Evolutionary conservation across 2,329 filamentous ascomycete species (phyloP).

Genomic region (Fusarium sp.): DNA sequence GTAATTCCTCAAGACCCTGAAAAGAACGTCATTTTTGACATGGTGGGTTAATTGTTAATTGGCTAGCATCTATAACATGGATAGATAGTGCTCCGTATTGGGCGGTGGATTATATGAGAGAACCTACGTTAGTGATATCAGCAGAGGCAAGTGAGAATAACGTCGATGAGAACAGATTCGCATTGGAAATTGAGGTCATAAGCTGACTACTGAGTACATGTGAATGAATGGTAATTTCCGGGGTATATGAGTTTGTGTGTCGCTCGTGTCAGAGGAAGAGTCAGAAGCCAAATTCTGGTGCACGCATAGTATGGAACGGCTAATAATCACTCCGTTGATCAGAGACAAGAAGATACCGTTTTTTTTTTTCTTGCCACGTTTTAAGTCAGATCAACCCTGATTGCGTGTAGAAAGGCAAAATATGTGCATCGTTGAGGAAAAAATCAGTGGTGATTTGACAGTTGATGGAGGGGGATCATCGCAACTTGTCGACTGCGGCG

Average conservation of each 20-base stretch:
- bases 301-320: neutral
- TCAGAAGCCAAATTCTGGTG: neutral
- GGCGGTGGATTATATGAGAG: neutral
- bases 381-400: neutral
- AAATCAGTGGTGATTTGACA: constrained; percentile 18
- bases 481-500: constrained; percentile 17
- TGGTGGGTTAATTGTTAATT: constrained; percentile 14
- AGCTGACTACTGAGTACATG: constrained; percentile 8
- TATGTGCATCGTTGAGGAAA: neutral
- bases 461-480: constrained; percentile 28
- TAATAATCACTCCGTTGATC: neutral
- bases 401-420: neutral
- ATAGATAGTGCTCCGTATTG: neutral
- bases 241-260: constrained; percentile 9
- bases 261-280: constrained; percentile 6
- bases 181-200: neutral
- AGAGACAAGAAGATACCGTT: neutral
- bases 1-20: constrained; percentile 12
- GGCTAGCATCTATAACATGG: constrained; percentile 1
- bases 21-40: constrained; percentile 28
- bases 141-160: neutral
- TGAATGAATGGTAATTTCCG: constrained; percentile 7
- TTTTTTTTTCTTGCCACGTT: constrained; percentile 15
- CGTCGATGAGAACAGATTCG: neutral
- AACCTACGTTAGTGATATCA: constrained; percentile 10